A percentile compares a stretch with the other conserved stretches of the same genome.
Evolutionary conservation across 768 basidiomycete species (phyloP).

Genomic region (Mycena belliarum): DNA sequence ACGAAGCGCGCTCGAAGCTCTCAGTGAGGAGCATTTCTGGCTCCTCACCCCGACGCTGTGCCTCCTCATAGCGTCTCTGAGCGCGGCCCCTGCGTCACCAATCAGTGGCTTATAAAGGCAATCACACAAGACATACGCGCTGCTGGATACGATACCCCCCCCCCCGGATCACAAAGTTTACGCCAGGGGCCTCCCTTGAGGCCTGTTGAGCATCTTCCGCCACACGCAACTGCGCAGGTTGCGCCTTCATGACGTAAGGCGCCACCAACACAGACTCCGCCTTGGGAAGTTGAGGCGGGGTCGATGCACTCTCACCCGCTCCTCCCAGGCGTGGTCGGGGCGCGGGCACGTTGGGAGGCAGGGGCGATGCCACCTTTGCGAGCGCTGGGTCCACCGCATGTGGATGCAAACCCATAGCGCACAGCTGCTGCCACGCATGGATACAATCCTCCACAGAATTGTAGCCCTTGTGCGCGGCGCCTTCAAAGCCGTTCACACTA

Average conservation of each 20-base stretch:
- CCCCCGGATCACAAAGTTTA: not conserved
- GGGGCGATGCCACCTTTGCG: too few species aligned
- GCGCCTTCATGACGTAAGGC: too few species aligned
- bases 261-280: too few species aligned
- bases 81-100: not conserved
- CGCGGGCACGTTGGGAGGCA: too few species aligned
- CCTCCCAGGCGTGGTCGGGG: too few species aligned
- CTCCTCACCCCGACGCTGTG: not conserved
- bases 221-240: not conserved
- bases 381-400: too few species aligned
- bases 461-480: not conserved
- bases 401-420: too few species aligned
- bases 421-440: too few species aligned
- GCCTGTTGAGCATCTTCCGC: not conserved
- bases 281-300: too few species aligned
- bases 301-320: too few species aligned
- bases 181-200: not conserved
- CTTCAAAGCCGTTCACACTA: not conserved
- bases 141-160: not conserved
- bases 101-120: not conserved
- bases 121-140: not conserved
- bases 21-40: constrained; percentile 1
- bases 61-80: not conserved
- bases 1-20: not conserved
- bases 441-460: too few species aligned